phyloP scores from a whole-genome alignment of 805 yeast genomes.

The Kuraishia capsulata region DNA sequence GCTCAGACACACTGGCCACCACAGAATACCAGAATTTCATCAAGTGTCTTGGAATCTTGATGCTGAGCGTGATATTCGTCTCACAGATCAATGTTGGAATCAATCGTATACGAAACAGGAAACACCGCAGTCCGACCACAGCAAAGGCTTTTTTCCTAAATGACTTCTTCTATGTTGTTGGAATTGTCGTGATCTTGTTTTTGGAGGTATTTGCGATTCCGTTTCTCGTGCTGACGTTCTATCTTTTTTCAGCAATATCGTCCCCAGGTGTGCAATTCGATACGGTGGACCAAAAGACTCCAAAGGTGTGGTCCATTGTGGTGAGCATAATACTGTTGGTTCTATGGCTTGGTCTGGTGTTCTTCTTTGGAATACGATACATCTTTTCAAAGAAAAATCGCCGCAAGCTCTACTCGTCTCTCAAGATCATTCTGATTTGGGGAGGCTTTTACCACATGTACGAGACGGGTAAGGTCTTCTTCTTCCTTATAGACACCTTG shows the following conservation, averaged over 20 bases:
- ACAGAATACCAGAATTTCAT: neutral
- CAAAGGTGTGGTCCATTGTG: conserved; percentile 15
- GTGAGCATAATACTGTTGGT: conserved; percentile 25
- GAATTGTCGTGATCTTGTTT: conserved; percentile 14
- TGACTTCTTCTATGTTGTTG: neutral
- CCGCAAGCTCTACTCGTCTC: conserved; percentile 34
- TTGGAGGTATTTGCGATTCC: conserved; percentile 31
- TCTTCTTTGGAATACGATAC: conserved; percentile 24
- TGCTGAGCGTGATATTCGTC: neutral
- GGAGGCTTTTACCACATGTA: conserved; percentile 32
- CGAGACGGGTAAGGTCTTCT: conserved; percentile 31
- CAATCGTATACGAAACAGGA: neutral
- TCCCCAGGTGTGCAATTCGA: conserved; percentile 5
- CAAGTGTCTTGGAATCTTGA: conserved; percentile 1
- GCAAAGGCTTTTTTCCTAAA: neutral
- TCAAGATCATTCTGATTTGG: conserved; percentile 38
- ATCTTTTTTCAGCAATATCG: conserved; percentile 8
- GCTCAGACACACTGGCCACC: conserved; percentile 12
- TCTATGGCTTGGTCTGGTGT: conserved; percentile 22
- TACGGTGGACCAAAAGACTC: conserved; percentile 7
- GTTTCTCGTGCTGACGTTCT: conserved; percentile 28
- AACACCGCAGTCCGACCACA: neutral
- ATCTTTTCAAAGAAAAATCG: conserved; percentile 11
- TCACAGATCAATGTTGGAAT: neutral
- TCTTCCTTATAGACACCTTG: conserved; percentile 25